Evolutionary conservation across 129 eudicot species (phyloP).

Genomic region (Centella asiatica): DNA sequence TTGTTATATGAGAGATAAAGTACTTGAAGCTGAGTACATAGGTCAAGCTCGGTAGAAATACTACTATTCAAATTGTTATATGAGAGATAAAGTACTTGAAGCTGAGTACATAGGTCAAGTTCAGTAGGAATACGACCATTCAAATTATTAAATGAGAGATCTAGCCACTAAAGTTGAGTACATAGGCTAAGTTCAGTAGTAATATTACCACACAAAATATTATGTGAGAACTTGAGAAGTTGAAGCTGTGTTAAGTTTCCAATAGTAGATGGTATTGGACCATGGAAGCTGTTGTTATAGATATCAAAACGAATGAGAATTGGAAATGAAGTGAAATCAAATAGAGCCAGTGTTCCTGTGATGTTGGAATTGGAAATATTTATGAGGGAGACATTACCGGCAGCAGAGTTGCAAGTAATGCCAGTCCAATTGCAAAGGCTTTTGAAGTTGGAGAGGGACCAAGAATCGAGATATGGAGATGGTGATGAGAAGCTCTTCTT

Average conservation of each 20-base stretch:
- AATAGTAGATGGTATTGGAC: no score
- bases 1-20: background rate
- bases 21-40: background rate
- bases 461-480: conserved; percentile 40
- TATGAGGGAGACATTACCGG: conserved; percentile 32
- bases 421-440: conserved; percentile 71
- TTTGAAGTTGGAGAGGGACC: conserved; percentile 43
- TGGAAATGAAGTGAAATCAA: conserved; percentile 47
- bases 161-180: no score
- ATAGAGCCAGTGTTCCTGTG: conserved; percentile 34
- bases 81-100: conserved; percentile 41
- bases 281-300: conserved; percentile 24
- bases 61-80: conserved; percentile 39
- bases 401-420: conserved; percentile 33
- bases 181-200: no score
- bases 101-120: no score
- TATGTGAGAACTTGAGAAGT: no score
- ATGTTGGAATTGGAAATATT: conserved; percentile 30
- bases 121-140: no score
- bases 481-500: conserved; percentile 45
- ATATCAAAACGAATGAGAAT: conserved; percentile 48
- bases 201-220: no score
- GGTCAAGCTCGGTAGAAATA: background rate
- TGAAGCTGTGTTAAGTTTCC: no score
- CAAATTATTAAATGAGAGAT: no score